Conservation (phyloP, 805 yeast species). For the Dipodascus geniculatus region DNA sequence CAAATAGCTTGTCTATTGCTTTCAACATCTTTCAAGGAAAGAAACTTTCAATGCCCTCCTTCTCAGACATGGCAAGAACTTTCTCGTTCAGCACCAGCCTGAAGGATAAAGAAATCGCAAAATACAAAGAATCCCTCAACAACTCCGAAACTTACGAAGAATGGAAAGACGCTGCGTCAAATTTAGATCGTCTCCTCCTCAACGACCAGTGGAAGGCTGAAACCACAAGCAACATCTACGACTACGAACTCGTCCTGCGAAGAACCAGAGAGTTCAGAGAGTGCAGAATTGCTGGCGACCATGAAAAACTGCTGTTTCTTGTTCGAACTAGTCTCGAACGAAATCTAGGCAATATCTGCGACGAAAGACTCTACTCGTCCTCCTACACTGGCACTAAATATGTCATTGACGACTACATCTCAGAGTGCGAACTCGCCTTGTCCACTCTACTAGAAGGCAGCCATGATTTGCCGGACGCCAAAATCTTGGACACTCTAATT, state of each 20-base stretch:
- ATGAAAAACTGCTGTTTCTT: conserved; percentile 50
- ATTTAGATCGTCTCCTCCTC: conserved; percentile 54
- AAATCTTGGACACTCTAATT: conserved; percentile 61
- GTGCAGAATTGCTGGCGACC: conserved; percentile 50
- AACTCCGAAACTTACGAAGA: conserved; percentile 27
- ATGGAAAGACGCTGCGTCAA: conserved; percentile 56
- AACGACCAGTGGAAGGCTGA: conserved; percentile 63
- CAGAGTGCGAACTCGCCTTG: conserved; percentile 56
- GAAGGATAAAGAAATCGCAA: conserved; percentile 2
- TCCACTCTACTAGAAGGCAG: conserved; percentile 20
- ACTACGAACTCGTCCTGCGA: conserved; percentile 45
- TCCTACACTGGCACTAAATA: conserved; percentile 77
- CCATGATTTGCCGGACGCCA: conserved; percentile 39
- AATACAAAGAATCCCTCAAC: conserved; percentile 8
- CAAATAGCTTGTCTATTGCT: background rate
- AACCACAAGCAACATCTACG: conserved; percentile 54
- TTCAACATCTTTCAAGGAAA: background rate
- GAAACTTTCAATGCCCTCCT: background rate
- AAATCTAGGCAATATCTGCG: conserved; percentile 79
- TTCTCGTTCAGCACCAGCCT: background rate
- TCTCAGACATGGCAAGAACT: background rate
- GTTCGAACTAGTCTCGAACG: conserved; percentile 79
- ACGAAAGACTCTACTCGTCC: conserved; percentile 62
- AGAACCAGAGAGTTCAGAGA: conserved; percentile 43
- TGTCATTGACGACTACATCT: conserved; percentile 70